Percentiles rank a stretch among this genome's conserved stretches.
Evolutionary conservation across 2,329 filamentous ascomycete genomes (phyloP).

Genomic region (Trichoderma sp.): DNA sequence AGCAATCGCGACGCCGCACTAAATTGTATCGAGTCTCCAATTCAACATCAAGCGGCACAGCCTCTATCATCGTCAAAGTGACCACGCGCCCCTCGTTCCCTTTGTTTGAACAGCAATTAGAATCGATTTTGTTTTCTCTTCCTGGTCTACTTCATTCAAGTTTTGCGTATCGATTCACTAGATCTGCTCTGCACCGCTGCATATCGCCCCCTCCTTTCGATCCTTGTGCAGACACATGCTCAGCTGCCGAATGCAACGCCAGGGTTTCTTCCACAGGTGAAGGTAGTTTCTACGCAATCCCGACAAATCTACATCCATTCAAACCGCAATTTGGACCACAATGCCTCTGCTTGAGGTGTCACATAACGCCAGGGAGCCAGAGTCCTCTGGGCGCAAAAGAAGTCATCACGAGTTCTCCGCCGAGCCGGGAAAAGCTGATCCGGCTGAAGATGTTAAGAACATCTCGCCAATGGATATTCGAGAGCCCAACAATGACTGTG

Average conservation of each 20-base stretch:
- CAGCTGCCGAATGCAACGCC: background rate
- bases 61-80: background rate
- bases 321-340: background rate
- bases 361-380: constrained; percentile 49
- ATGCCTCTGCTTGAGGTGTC: constrained; percentile 54
- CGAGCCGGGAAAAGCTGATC: constrained; percentile 33
- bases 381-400: constrained; percentile 46
- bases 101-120: background rate
- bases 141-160: background rate
- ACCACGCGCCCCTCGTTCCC: background rate
- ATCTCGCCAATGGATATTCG: constrained; percentile 24
- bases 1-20: background rate
- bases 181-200: background rate
- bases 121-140: background rate
- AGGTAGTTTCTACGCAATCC: background rate
- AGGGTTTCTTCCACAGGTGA: background rate
- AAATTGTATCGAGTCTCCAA: background rate
- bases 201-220: background rate
- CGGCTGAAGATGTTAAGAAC: constrained; percentile 26
- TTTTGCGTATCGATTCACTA: background rate
- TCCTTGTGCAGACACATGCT: background rate
- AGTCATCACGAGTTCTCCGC: constrained; percentile 48
- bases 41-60: background rate
- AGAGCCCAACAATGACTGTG: constrained; percentile 29
- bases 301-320: background rate